Percentiles rank a stretch among this genome's conserved stretches.
These are phyloP conservation scores for Acacia pycnantha DNA, from an alignment of 331 rosid genomes.

Conservation along the genomic window DNA sequence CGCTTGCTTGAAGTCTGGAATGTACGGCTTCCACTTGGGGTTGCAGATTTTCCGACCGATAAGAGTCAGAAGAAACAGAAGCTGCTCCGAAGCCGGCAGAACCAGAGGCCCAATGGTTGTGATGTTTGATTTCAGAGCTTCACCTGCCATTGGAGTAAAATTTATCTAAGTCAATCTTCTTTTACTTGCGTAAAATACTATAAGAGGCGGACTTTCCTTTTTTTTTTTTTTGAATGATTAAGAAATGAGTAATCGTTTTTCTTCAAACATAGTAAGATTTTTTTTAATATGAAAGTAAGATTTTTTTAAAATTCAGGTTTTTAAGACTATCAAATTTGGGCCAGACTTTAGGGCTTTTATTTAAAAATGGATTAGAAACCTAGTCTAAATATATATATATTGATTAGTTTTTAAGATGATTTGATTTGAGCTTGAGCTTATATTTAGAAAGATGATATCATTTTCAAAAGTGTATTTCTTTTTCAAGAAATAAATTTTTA, in stretches of 20 bases:
- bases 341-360: not conserved
- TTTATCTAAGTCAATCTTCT: too few species aligned
- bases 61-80: constrained; percentile 25
- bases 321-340: not conserved
- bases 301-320: not conserved
- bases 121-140: constrained; percentile 74
- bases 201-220: too few species aligned
- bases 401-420: too few species aligned
- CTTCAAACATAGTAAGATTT: too few species aligned
- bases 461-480: not conserved
- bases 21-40: constrained; percentile 35
- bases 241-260: too few species aligned
- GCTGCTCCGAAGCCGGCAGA: constrained; percentile 34
- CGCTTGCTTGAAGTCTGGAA: constrained; percentile 39
- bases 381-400: not conserved
- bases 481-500: not conserved
- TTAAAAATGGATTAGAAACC: not conserved
- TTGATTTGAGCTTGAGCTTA: not conserved
- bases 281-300: too few species aligned
- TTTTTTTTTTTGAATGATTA: too few species aligned
- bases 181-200: not conserved
- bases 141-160: constrained; percentile 38
- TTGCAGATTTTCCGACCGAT: constrained; percentile 29
- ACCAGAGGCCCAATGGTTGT: constrained; percentile 54
- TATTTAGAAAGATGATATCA: not conserved